Evolutionary conservation across 257 asterid genomes (phyloP).

Genomic region (Lithospermum erythrorhizon): DNA sequence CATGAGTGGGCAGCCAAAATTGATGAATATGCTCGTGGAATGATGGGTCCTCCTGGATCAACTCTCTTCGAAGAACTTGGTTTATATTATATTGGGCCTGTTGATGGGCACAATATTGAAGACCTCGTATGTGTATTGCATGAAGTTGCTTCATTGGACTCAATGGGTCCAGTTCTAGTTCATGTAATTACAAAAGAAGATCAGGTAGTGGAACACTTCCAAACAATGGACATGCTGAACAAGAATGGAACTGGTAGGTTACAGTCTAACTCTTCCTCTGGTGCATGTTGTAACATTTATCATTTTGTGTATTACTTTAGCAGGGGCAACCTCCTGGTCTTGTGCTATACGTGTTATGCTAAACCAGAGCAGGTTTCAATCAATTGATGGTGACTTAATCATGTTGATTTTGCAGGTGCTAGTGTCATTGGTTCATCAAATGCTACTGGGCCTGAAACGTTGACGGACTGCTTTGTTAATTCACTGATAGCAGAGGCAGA

Average conservation of each 20-base stretch:
- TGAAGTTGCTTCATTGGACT: slow-evolving; percentile 80
- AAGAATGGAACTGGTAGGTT: slow-evolving; percentile 29
- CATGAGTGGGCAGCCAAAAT: slow-evolving; percentile 94
- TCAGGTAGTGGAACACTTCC: slow-evolving; percentile 20
- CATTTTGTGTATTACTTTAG: background rate
- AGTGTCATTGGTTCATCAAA: slow-evolving; percentile 14
- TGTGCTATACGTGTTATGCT: background rate
- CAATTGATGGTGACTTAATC: background rate
- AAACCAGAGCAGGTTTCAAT: background rate
- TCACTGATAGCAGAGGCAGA: slow-evolving; percentile 55
- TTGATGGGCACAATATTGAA: slow-evolving; percentile 84
- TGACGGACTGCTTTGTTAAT: slow-evolving; percentile 56
- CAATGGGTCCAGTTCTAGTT: slow-evolving; percentile 83
- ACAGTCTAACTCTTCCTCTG: slow-evolving; percentile 3
- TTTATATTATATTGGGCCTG: slow-evolving; percentile 85
- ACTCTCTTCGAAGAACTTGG: slow-evolving; percentile 96
- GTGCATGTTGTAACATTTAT: background rate
- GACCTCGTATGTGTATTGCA: slow-evolving; percentile 68
- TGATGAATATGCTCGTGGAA: slow-evolving; percentile 89
- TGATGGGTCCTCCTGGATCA: slow-evolving; percentile 88
- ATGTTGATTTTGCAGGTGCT: slow-evolving; percentile 25
- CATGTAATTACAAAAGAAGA: slow-evolving; percentile 74
- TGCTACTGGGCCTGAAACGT: slow-evolving; percentile 34
- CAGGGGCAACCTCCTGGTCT: too few species aligned
- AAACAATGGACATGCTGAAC: slow-evolving; percentile 15